These are phyloP conservation scores for Globisporangium emineosum DNA, from an alignment of 352 stramenopile species.

Conservation along the genomic window DNA sequence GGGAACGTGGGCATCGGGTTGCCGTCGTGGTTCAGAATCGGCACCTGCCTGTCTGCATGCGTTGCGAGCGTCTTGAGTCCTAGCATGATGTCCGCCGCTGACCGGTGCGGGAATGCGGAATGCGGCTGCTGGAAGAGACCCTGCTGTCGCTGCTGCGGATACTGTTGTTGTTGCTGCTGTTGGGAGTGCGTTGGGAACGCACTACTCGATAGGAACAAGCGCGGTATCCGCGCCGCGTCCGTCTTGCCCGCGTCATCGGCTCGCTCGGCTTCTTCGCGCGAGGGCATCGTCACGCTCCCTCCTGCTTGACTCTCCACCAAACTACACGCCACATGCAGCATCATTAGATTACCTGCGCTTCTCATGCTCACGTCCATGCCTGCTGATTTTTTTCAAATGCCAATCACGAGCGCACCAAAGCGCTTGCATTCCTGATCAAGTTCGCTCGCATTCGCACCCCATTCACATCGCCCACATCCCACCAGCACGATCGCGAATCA, in stretches of 20 bases:
- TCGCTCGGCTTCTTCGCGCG: not conserved
- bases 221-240: conserved; percentile 21
- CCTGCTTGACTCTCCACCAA: conserved; percentile 25
- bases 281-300: not conserved
- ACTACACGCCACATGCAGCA: conserved; percentile 31
- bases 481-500: conserved; percentile 4
- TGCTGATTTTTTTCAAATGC: not conserved
- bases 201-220: conserved; percentile 19
- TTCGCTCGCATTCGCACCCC: not conserved
- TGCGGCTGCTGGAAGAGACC: conserved; percentile 8
- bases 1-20: conserved; percentile 11
- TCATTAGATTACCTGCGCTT: conserved; percentile 21
- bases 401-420: not conserved
- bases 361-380: not conserved
- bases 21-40: conserved; percentile 13
- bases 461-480: not conserved
- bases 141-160: not conserved
- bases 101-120: conserved; percentile 14
- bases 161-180: conserved; percentile 4
- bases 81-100: conserved; percentile 28
- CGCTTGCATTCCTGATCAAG: not conserved
- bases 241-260: conserved; percentile 6
- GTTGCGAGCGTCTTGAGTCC: conserved; percentile 31
- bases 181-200: conserved; percentile 13
- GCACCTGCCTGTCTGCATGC: conserved; percentile 22